A percentile compares a stretch with the other conserved stretches of the same genome.
These are phyloP conservation scores for Oryza meridionalis DNA, from an alignment of 176 grass and related monocot genomes.

Conservation along the genomic window DNA sequence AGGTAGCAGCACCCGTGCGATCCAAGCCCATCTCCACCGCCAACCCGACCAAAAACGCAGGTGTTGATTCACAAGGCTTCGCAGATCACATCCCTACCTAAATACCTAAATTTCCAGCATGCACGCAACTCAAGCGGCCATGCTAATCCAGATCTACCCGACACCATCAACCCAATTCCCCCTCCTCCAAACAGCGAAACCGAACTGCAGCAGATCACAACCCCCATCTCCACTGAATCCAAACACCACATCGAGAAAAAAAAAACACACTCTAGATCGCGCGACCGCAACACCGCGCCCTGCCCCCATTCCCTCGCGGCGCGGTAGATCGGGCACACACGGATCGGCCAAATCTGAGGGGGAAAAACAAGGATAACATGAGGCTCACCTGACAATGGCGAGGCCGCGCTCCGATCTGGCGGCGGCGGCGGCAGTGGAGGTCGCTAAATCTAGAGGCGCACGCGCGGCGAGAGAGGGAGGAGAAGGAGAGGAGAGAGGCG, in stretches of 20 bases:
- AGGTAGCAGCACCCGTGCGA: background rate
- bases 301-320: background rate
- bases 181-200: background rate
- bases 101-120: background rate
- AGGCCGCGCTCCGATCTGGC: background rate
- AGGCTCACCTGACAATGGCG: background rate
- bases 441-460: background rate
- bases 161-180: background rate
- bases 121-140: background rate
- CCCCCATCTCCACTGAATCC: too few relatives aligned
- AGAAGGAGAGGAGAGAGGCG: background rate
- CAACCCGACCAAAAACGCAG: background rate
- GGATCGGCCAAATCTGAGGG: background rate
- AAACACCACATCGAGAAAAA: background rate
- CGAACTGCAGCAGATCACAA: background rate
- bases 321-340: background rate
- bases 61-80: slow-evolving; percentile 22
- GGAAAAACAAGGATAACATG: background rate
- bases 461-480: background rate
- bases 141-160: slow-evolving; percentile 34
- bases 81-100: slow-evolving; percentile 3
- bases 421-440: background rate
- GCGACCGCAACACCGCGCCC: background rate
- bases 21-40: background rate
- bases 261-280: background rate